These are phyloP conservation scores for Fomitopsis schrenkii DNA, from an alignment of 1,284 basidiomycete species.

Conservation along the genomic window DNA sequence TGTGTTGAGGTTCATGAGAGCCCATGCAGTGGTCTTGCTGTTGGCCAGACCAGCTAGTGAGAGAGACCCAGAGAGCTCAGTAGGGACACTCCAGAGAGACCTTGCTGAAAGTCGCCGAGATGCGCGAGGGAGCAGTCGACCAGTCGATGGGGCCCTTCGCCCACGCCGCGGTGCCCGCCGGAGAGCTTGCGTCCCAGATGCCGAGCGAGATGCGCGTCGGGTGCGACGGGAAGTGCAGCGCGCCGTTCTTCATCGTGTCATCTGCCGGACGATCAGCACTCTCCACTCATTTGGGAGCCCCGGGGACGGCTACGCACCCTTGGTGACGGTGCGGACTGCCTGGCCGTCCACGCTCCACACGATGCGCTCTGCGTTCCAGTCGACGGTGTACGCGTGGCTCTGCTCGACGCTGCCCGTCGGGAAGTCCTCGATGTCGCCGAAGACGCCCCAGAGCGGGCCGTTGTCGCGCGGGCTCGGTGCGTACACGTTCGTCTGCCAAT, in stretches of 20 bases:
- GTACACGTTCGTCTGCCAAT: conserved; percentile 47
- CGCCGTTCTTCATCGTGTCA: conserved; percentile 34
- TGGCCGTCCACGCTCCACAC: conserved; percentile 40
- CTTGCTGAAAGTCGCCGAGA: conserved; percentile 35
- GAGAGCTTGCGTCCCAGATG: conserved; percentile 46
- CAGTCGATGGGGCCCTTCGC: conserved; percentile 43
- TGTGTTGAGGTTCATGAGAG: not conserved
- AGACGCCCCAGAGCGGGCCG: conserved; percentile 35
- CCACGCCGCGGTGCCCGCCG: conserved; percentile 42
- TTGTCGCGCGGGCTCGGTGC: conserved; percentile 30
- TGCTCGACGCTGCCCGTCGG: conserved; percentile 20
- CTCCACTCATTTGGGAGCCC: not conserved
- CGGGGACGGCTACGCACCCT: conserved; percentile 26
- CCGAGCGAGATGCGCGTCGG: conserved; percentile 36
- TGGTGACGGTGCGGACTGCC: conserved; percentile 32
- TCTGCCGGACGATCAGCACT: conserved; percentile 16
- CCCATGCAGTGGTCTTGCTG: not conserved
- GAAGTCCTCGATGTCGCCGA: conserved; percentile 32
- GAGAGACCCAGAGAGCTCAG: not conserved
- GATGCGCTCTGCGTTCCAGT: conserved; percentile 38
- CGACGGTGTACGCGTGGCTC: conserved; percentile 38
- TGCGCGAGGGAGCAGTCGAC: conserved; percentile 29
- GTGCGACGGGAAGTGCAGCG: conserved; percentile 34
- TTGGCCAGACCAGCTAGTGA: not conserved
- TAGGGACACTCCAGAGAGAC: conserved; percentile 39